phyloP scores from a whole-genome alignment of 768 basidiomycete species.

The Podaxis mareebaensis region DNA sequence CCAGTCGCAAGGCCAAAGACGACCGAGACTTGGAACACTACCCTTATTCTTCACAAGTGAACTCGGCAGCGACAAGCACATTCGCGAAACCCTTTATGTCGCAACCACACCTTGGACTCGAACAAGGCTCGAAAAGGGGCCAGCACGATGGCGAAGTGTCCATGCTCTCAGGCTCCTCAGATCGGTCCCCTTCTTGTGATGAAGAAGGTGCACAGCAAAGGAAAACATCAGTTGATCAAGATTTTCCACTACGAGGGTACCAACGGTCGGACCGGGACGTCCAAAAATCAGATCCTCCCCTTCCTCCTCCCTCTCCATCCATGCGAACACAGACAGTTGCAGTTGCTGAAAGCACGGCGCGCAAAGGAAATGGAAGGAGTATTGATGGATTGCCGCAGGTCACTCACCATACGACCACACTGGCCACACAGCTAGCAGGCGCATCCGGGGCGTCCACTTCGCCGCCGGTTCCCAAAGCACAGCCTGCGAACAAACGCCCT shows the following conservation, averaged over 20 bases:
- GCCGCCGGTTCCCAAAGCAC: conserved; percentile 8
- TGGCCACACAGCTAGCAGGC: not conserved
- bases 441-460: not conserved
- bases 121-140: not conserved
- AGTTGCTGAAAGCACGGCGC: not conserved
- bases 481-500: conserved; percentile 6
- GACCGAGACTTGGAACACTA: conserved; percentile 20
- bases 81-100: conserved; percentile 46
- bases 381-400: conserved; percentile 1
- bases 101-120: conserved; percentile 38
- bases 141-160: conserved; percentile 22
- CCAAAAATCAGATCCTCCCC: conserved; percentile 7
- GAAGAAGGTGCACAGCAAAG: conserved; percentile 10
- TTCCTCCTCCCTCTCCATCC: conserved; percentile 7
- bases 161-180: conserved; percentile 22
- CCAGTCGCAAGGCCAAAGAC: conserved; percentile 28
- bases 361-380: not conserved
- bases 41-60: conserved; percentile 20
- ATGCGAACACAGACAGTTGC: not conserved
- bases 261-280: conserved; percentile 7
- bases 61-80: conserved; percentile 14
- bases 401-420: not conserved
- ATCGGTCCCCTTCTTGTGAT: conserved; percentile 16
- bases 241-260: conserved; percentile 8
- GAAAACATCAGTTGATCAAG: conserved; percentile 4